Percentiles rank a stretch among this genome's conserved stretches.
Conservation (phyloP, 2,329 filamentous ascomycete genomes). For the Fusarium newnesense region DNA sequence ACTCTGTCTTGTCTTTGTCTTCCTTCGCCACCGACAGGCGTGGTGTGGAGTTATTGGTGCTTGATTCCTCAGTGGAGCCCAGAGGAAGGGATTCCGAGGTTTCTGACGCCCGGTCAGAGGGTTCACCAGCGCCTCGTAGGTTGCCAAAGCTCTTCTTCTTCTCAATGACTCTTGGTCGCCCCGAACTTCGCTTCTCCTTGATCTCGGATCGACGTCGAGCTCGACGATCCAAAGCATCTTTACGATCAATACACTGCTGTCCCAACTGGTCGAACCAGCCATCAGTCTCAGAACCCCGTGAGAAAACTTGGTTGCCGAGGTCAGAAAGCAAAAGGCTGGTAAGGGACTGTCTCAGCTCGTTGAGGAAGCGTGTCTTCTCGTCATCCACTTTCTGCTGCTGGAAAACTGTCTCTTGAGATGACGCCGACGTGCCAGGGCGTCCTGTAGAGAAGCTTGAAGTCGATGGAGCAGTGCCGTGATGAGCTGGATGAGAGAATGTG, state of each 20-base stretch:
- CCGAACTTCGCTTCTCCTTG: slow-evolving; percentile 57
- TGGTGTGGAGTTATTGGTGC: slow-evolving; percentile 42
- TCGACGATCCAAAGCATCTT: slow-evolving; percentile 64
- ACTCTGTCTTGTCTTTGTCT: slow-evolving; percentile 59
- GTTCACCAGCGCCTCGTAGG: slow-evolving; percentile 63
- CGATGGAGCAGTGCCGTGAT: slow-evolving; percentile 55
- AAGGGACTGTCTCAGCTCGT: slow-evolving; percentile 80
- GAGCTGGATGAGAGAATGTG: slow-evolving; percentile 57
- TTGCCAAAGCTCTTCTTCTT: slow-evolving; percentile 77
- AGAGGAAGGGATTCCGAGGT: slow-evolving; percentile 51
- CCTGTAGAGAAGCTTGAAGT: slow-evolving; percentile 60
- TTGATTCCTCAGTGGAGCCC: slow-evolving; percentile 55
- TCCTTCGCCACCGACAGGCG: slow-evolving; percentile 41
- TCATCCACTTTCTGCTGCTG: slow-evolving; percentile 70
- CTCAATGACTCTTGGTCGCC: slow-evolving; percentile 65
- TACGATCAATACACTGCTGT: slow-evolving; percentile 72
- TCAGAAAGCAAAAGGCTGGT: slow-evolving; percentile 90
- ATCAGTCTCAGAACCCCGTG: slow-evolving; percentile 92
- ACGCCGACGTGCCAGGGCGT: slow-evolving; percentile 73
- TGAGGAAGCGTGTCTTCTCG: slow-evolving; percentile 82
- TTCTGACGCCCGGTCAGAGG: slow-evolving; percentile 51
- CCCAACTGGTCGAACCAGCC: slow-evolving; percentile 80
- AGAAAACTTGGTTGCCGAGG: slow-evolving; percentile 85
- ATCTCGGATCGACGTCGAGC: slow-evolving; percentile 54
- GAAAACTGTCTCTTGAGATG: slow-evolving; percentile 74